Evolutionary conservation across 2,329 filamentous ascomycete species (phyloP), one percentile per base, ranked within the genome.

Genomic region (Calonectria henricotiae): DNA sequence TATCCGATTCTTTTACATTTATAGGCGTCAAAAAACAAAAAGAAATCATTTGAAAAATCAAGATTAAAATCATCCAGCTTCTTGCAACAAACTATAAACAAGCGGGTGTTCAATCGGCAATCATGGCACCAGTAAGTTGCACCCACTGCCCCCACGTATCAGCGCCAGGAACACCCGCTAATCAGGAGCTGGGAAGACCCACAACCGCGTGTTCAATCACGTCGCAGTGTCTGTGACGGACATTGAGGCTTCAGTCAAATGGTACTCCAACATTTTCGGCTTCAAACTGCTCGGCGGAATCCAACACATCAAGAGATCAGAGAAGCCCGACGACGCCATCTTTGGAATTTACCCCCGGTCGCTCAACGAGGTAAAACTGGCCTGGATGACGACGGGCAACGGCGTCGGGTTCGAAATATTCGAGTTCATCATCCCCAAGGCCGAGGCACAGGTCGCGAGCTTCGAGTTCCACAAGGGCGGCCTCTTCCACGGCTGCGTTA

Each of bases 401-500:
- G 76, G 75, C 44, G 76, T 82, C 25, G 80, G 80, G 13, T 77
- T 80, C 63, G 80, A 81, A 71, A 49, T 82, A 8, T 82, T 82
- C 66, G 73, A 82, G 62, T 82, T 81, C 70, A 68, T 79, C 27
- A 76, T 79, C 13, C 70, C 80, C 71, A 70, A 65, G 20, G 25
- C 65, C 41, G 62, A 65, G 60, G 23, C 63, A 55, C 17, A 55
- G 62, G 66, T 60, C 55, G 35, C 37, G 35, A 64, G 64, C 43
- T 69, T 71, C 62, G 61, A 71, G 25, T 81, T 79, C 67, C 74
- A 73, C 17, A 72, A 75, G 23, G 72, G 73, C n/a, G 81, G 80
- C 4, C 79, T 82, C 67, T 82, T 82, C 67, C 81, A 82, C 70
- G 75, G 80, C 62, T 78, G 75, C 12, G 74, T 82, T 15, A 82